Conservation (phyloP, 768 basidiomycete species). For the Calvatia gigantea region DNA sequence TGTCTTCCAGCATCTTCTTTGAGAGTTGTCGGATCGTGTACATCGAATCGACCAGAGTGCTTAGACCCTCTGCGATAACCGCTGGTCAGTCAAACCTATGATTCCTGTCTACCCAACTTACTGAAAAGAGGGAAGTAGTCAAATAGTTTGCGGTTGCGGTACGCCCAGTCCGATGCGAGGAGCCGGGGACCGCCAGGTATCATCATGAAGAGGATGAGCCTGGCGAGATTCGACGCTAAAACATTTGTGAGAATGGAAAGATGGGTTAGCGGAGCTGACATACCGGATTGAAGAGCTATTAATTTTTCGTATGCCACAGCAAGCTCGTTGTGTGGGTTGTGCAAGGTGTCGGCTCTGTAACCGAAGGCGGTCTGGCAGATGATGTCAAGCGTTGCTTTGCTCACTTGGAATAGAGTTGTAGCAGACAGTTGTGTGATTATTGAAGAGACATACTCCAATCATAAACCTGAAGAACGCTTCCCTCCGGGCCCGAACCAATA, state of each 20-base stretch:
- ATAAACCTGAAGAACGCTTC: conserved; percentile 30
- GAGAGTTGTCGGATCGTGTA: conserved; percentile 32
- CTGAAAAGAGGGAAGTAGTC: conserved; percentile 13
- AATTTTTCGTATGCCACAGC: conserved; percentile 34
- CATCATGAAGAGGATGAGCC: conserved; percentile 23
- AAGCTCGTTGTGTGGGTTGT: conserved; percentile 34
- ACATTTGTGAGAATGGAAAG: not conserved
- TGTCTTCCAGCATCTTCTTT: conserved; percentile 28
- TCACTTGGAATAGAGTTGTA: too few species aligned
- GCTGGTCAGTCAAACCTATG: too few species aligned
- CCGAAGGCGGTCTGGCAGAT: conserved; percentile 39
- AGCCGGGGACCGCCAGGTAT: conserved; percentile 26
- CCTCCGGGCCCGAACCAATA: conserved; percentile 9
- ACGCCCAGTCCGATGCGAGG: conserved; percentile 24
- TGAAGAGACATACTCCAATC: conserved; percentile 29
- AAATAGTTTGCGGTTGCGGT: conserved; percentile 22
- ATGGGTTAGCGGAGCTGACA: too few species aligned
- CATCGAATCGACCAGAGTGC: conserved; percentile 27
- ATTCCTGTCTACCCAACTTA: too few species aligned
- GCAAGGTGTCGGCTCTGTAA: conserved; percentile 32
- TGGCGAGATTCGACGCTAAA: conserved; percentile 27
- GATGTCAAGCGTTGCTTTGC: conserved; percentile 39
- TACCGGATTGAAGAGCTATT: conserved; percentile 29
- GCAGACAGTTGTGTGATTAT: too few species aligned
- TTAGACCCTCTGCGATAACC: conserved; percentile 10